phyloP scores from a whole-genome alignment of 2,329 filamentous ascomycete genomes.

The Aspergillus sp. region DNA sequence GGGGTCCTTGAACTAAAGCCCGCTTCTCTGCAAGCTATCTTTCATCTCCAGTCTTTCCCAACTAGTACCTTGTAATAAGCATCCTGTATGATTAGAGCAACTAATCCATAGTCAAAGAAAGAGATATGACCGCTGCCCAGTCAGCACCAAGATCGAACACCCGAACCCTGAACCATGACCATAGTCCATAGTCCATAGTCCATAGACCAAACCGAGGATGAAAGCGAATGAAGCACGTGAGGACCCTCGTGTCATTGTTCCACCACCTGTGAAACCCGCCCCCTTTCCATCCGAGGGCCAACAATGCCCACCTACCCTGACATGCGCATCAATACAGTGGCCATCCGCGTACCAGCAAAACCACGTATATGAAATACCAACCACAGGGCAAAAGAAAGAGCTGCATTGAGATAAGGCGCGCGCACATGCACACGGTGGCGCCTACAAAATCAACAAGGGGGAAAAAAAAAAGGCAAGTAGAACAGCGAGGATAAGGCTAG shows the following conservation, averaged over 20 bases:
- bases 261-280: background rate
- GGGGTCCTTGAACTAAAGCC: background rate
- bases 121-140: background rate
- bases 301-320: background rate
- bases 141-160: background rate
- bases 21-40: background rate
- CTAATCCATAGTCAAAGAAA: background rate
- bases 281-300: background rate
- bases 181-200: background rate
- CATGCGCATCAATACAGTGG: background rate
- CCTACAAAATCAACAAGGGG: background rate
- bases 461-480: background rate
- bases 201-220: background rate
- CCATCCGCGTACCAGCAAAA: background rate
- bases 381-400: background rate
- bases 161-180: background rate
- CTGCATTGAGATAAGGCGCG: background rate
- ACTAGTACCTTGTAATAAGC: slow-evolving; percentile 3
- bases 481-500: background rate
- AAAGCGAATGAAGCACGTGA: background rate
- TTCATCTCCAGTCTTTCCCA: background rate
- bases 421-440: background rate
- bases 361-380: slow-evolving; percentile 1
- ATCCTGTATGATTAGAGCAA: background rate
- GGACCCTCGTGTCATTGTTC: background rate